Base-by-base conservation (phyloP, 345 rosid genomes). In the Raphanus raphanistrum region DNA sequence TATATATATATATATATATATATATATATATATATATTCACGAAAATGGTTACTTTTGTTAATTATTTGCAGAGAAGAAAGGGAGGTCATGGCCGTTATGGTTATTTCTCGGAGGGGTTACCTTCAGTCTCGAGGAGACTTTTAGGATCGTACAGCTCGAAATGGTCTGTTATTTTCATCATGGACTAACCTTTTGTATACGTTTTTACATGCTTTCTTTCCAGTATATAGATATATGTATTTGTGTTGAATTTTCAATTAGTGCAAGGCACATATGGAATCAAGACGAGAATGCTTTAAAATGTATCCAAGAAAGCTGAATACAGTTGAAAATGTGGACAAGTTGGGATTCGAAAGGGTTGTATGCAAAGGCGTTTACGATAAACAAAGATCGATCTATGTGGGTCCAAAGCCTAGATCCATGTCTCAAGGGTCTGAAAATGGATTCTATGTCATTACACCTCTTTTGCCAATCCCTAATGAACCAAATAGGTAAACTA, bases 331-430 rank as follows among this genome's bases (percentile, higher is more conserved):
- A 60, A 74, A 67, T 29, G 62, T 70, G 68, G 85, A 85, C 32
- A 65, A 66, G 64, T 78, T 87, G 71, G 98, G 90, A 82, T 93
- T 91, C 77, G 77, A 85, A 68, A 84, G 88, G 84, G 90, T 87
- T 12, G 70, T 76, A 0, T 84, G 92, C 79, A 85, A 82, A 84
- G 98, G 97, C 62, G 71, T 85, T 77, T 91, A 86, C 27, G 85
- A 91, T 67, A 85, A 90, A 21, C 60, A 77, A 79, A 87, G 70
- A 27, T 91, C 98, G 31, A 76, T 93, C 68, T 93, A 75, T 82
- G 83, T 93, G 8, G 98, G 98, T 43, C 98, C 98, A 36, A 94
- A 94, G 45, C 90, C 98, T 59, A 88, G 92, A 81, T 85, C 88
- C 80, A 89, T 91, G 80, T 87, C 93, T 0, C 92, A 94, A 63